These are phyloP conservation scores for Saccharomycopsis guyanensis DNA, from an alignment of 805 yeast genomes.

Conservation along the genomic window DNA sequence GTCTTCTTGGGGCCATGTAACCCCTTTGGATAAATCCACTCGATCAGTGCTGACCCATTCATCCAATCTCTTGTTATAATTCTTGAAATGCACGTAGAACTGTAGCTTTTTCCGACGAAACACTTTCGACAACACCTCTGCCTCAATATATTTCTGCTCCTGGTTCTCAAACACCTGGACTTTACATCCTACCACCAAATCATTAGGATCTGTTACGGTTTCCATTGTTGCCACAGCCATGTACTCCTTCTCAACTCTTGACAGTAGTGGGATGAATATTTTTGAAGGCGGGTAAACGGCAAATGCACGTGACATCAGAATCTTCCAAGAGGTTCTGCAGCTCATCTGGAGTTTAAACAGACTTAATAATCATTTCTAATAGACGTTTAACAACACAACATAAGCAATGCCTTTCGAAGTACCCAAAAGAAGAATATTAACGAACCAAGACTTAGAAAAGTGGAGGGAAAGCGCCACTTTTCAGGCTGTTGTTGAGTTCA, in stretches of 20 bases:
- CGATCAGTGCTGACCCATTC: constrained; percentile 82
- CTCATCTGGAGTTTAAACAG: too few species aligned
- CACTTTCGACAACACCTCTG: constrained; percentile 78
- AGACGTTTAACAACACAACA: too few species aligned
- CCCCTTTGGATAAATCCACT: constrained; percentile 62
- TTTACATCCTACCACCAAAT: constrained; percentile 69
- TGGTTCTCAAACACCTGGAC: constrained; percentile 60
- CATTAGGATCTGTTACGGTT: constrained; percentile 28
- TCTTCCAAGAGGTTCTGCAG: too few species aligned
- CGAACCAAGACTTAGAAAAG: constrained; percentile 49
- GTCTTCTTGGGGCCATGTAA: constrained; percentile 62
- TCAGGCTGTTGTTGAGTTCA: constrained; percentile 43
- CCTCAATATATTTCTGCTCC: constrained; percentile 71
- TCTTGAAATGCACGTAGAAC: constrained; percentile 90
- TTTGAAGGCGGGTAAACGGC: background rate
- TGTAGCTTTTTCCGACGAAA: constrained; percentile 67
- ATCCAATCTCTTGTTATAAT: constrained; percentile 91
- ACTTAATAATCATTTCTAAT: too few species aligned
- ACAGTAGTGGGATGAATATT: background rate
- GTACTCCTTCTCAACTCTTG: too few species aligned
- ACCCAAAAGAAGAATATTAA: constrained; percentile 43
- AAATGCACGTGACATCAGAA: too few species aligned
- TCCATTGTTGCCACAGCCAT: background rate
- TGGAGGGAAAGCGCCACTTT: constrained; percentile 53
- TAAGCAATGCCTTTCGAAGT: background rate